These are phyloP conservation scores for Leptographium procerum DNA, from an alignment of 2,329 filamentous ascomycete species.

Conservation along the genomic window DNA sequence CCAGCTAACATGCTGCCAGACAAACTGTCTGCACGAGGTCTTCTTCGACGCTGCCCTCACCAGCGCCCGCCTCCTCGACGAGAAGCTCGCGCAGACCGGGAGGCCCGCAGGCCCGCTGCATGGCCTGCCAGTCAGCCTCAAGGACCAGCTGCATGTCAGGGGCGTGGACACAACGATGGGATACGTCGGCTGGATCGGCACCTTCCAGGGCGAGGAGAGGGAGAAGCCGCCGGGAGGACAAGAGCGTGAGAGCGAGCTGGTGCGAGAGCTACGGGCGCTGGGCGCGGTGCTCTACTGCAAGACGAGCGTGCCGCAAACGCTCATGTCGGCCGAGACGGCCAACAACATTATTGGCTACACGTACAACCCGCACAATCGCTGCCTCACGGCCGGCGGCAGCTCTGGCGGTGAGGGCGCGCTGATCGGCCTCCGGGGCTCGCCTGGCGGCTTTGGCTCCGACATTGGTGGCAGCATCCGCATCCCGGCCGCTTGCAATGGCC, in stretches of 20 bases:
- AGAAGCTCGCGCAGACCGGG: constrained; percentile 17
- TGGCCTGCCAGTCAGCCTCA: constrained; percentile 36
- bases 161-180: constrained; percentile 25
- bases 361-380: constrained; percentile 22
- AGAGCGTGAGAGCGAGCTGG: constrained; percentile 17
- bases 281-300: constrained; percentile 20
- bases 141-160: constrained; percentile 34
- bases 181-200: constrained; percentile 11
- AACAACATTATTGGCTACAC: constrained; percentile 25
- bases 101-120: constrained; percentile 24
- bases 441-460: constrained; percentile 25
- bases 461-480: constrained; percentile 18
- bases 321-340: constrained; percentile 18
- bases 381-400: constrained; percentile 22
- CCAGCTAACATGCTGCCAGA: constrained; percentile 15
- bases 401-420: constrained; percentile 27
- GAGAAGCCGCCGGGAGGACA: constrained; percentile 7
- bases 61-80: constrained; percentile 21
- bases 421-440: constrained; percentile 20
- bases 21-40: constrained; percentile 33
- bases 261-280: constrained; percentile 16
- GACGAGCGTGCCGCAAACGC: constrained; percentile 18
- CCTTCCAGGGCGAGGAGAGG: constrained; percentile 4
- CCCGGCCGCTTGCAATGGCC: constrained; percentile 20
- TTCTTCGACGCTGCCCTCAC: constrained; percentile 22